Evolutionary conservation across 164 flowering plant genomes (phyloP), one percentile per base, ranked within the genome.

Genomic region (Stephania japonica): DNA sequence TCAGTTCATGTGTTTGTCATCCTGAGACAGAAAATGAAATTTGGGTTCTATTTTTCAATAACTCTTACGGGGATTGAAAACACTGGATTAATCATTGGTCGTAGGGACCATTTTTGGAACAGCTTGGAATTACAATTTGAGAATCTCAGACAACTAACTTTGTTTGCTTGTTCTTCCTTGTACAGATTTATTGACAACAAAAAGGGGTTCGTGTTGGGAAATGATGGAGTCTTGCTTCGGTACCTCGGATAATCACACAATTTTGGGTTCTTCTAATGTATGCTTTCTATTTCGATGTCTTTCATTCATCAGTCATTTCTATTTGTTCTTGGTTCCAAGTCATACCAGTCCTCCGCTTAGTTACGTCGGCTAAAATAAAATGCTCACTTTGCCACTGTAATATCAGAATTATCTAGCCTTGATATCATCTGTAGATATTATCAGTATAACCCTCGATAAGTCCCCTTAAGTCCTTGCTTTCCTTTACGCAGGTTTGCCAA

Each of bases 211-310:
- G 98, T 95, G 66, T 82, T 95, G 13, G 99, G 99, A 65, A 95
- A 92, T 70, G 99, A 95, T 75, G 98, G 99, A 3, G 98, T 95
- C 68, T 80, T 95, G 84, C 96, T 95, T 62, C 91, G 92, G 78
- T 95, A 90, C 84, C 93, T 95, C 27, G 99, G 97, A 81, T 69
- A 74, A 64, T 11, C 10, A 42, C 27, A 12, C 68, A 62, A 24
- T 32, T 73, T n/a, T 75, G 42, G 64, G 64, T 59, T 59, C 21
- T 50, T 32, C 38, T 59, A 21, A 59, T 59, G 64, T 59, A 59
- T n/a, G 64, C 21, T 13, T 56, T 56, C 62, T 14, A 6, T 56
- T 56, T 56, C 62, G 4, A 47, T 16, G 9, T 47, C 53, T 47
- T 47, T 47, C 12, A 47, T 47, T 47, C 53, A 47, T 47, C 16